phyloP scores from a whole-genome alignment of 495 filamentous ascomycete genomes.

The Aspergillus bertholletiae region DNA sequence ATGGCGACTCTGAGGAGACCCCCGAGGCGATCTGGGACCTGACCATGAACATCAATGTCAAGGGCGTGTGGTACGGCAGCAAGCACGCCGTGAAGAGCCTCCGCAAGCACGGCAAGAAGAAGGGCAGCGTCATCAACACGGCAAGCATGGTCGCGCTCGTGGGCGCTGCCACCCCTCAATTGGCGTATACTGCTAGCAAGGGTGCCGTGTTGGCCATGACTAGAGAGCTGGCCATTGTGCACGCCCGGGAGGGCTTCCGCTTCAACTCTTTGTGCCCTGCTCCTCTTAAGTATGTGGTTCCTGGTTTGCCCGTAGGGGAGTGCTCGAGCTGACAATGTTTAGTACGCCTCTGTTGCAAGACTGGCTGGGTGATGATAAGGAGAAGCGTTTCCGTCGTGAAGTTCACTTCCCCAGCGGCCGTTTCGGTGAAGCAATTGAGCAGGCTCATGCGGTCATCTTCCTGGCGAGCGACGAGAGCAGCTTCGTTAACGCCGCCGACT shows the following conservation, averaged over 20 bases:
- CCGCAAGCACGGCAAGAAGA: conserved; percentile 73
- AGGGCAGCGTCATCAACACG: conserved; percentile 87
- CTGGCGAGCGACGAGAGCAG: conserved; percentile 91
- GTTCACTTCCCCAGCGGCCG: conserved; percentile 93
- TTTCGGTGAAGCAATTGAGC: conserved; percentile 94
- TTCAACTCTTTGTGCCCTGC: conserved; percentile 94
- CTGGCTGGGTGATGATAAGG: conserved; percentile 86
- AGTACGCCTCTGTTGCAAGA: conserved; percentile 82
- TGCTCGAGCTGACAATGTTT: not conserved
- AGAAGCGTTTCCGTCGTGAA: conserved; percentile 81
- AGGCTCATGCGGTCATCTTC: conserved; percentile 91
- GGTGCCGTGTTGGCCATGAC: conserved; percentile 89
- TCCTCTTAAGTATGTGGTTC: conserved; percentile 66
- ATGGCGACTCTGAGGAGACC: conserved; percentile 81
- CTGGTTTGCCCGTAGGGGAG: not conserved
- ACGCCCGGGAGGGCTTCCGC: conserved; percentile 77
- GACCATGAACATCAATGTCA: conserved; percentile 93
- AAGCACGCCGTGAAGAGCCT: conserved; percentile 88
- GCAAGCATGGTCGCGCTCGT: conserved; percentile 91
- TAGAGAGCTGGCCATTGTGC: conserved; percentile 76
- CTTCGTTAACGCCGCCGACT: conserved; percentile 90
- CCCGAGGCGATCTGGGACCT: conserved; percentile 92
- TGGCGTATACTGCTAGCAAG: conserved; percentile 94
- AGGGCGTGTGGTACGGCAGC: conserved; percentile 95
- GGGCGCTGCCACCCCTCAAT: conserved; percentile 88